phyloP scores from a whole-genome alignment of 352 stramenopile species.

The Phytophthora cactorum region DNA sequence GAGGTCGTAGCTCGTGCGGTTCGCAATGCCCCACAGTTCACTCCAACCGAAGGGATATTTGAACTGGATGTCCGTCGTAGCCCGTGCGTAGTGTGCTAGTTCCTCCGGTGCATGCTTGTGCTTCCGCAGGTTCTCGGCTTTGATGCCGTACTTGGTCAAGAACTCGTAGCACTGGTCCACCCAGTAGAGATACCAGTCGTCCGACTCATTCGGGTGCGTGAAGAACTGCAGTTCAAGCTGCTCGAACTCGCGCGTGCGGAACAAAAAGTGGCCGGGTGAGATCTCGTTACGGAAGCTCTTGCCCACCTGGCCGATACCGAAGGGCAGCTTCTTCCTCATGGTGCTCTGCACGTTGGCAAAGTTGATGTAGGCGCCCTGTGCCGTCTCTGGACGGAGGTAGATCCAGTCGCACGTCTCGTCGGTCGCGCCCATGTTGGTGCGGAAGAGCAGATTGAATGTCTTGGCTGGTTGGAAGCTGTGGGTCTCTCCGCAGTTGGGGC shows the following conservation, averaged over 20 bases:
- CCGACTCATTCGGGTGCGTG: slow-evolving; percentile 75
- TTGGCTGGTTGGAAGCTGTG: slow-evolving; percentile 82
- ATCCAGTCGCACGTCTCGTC: slow-evolving; percentile 88
- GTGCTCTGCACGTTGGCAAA: slow-evolving; percentile 95
- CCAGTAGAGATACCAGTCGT: slow-evolving; percentile 91
- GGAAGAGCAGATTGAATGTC: slow-evolving; percentile 98
- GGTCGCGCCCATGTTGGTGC: slow-evolving; percentile 95
- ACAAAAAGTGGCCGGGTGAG: slow-evolving; percentile 97
- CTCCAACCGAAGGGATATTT: slow-evolving; percentile 97
- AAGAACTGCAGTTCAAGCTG: slow-evolving; percentile 96
- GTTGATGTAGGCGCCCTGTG: slow-evolving; percentile 98
- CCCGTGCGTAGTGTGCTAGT: slow-evolving; percentile 96
- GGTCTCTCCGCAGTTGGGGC: slow-evolving; percentile 57
- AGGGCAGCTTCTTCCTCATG: slow-evolving; percentile 93
- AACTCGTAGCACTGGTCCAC: slow-evolving; percentile 93
- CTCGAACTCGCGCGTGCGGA: slow-evolving; percentile 98
- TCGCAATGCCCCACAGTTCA: slow-evolving; percentile 97
- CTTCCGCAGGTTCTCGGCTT: slow-evolving; percentile 89
- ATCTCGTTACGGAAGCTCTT: slow-evolving; percentile 99
- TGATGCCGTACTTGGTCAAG: slow-evolving; percentile 90
- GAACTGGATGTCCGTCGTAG: slow-evolving; percentile 98
- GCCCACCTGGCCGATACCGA: slow-evolving; percentile 97
- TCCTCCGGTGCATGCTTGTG: slow-evolving; percentile 93
- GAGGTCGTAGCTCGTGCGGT: slow-evolving; percentile 96
- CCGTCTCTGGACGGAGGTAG: slow-evolving; percentile 97